Conservation (phyloP, 176 grass and related monocot genomes). For the Eremochloa ophiuroides region DNA sequence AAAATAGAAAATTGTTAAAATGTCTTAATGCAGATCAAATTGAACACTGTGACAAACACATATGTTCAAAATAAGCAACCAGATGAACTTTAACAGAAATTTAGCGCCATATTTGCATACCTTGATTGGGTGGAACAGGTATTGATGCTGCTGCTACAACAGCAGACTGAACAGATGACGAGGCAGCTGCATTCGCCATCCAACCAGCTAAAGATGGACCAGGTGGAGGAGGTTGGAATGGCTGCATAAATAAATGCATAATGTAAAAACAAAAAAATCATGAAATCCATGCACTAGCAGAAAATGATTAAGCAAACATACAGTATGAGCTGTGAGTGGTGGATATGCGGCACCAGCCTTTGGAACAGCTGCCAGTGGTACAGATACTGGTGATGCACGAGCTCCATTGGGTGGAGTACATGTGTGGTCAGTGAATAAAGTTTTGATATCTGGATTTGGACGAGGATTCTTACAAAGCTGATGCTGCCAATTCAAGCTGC, state of each 20-base stretch:
- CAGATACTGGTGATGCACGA: conserved; percentile 70
- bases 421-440: conserved; percentile 89
- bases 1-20: not conserved
- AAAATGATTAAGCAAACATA: conserved; percentile 37
- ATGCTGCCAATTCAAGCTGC: conserved; percentile 99
- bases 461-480: conserved; percentile 97
- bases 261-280: conserved; percentile 27
- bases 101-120: conserved; percentile 34
- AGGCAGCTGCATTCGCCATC: conserved; percentile 72
- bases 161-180: conserved; percentile 81
- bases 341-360: conserved; percentile 69
- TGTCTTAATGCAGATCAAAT: not conserved
- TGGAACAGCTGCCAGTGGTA: conserved; percentile 79
- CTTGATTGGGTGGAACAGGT: conserved; percentile 81
- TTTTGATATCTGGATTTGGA: conserved; percentile 96
- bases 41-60: not conserved
- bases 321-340: conserved; percentile 62
- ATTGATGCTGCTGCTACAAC: conserved; percentile 68
- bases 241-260: conserved; percentile 33
- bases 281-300: not conserved
- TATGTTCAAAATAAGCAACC: conserved; percentile 18
- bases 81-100: not conserved
- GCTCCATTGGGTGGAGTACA: conserved; percentile 72
- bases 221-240: conserved; percentile 68
- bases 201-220: conserved; percentile 91